phyloP scores from a whole-genome alignment of 2,329 filamentous ascomycete species.

The Trichoderma koningiopsis region DNA sequence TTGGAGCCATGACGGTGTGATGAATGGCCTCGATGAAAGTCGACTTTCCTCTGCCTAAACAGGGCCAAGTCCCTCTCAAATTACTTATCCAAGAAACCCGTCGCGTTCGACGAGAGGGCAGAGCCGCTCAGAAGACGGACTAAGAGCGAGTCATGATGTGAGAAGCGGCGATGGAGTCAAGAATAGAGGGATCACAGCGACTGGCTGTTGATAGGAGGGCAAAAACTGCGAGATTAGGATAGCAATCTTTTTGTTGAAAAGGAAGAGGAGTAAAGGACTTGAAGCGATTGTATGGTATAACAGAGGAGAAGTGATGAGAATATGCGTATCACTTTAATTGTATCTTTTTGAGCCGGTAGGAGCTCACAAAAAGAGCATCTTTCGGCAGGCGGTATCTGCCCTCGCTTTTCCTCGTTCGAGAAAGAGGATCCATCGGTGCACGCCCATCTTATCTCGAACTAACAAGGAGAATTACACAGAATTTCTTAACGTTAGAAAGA shows the following conservation, averaged over 20 bases:
- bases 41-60: neutral
- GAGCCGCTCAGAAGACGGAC: neutral
- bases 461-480: neutral
- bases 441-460: neutral
- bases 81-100: neutral
- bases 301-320: neutral
- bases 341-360: neutral
- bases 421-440: neutral
- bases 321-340: neutral
- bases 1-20: conserved; percentile 3
- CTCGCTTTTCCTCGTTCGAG: neutral
- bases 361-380: neutral
- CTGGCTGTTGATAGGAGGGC: neutral
- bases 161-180: neutral
- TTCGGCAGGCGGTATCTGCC: neutral
- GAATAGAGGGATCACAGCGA: neutral
- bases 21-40: neutral
- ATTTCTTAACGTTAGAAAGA: neutral
- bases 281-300: neutral
- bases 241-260: neutral
- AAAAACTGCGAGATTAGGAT: neutral
- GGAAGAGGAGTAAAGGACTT: no score
- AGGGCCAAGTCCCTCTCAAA: neutral
- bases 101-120: neutral
- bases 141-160: neutral